Percentiles rank a stretch among this genome's conserved stretches.
phyloP scores from a whole-genome alignment of 1,284 basidiomycete genomes.

The Volvariella volvacea region DNA sequence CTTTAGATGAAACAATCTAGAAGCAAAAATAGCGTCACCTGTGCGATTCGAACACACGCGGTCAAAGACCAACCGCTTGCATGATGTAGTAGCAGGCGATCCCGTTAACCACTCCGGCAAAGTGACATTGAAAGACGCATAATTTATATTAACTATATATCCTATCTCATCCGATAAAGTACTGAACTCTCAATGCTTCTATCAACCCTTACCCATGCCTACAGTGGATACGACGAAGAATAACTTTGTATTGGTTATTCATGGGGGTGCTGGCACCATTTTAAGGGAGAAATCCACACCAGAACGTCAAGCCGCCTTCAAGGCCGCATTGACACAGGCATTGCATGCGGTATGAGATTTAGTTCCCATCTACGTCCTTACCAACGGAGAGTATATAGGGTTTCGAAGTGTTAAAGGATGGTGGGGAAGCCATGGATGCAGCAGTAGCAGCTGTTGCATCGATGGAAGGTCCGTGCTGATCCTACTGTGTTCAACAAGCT shows the following conservation, averaged over 20 bases:
- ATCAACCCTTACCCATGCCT: too few species aligned
- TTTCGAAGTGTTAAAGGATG: slow-evolving; percentile 51
- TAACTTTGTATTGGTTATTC: slow-evolving; percentile 56
- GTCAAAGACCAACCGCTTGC: slow-evolving; percentile 74
- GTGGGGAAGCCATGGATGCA: slow-evolving; percentile 81
- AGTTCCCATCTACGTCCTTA: not conserved
- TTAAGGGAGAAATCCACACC: slow-evolving; percentile 52
- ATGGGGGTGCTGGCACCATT: slow-evolving; percentile 76
- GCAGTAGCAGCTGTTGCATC: slow-evolving; percentile 65
- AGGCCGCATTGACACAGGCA: slow-evolving; percentile 44
- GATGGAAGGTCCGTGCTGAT: slow-evolving; percentile 56
- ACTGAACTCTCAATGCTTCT: too few species aligned
- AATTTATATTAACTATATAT: not conserved
- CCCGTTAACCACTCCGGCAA: slow-evolving; percentile 91
- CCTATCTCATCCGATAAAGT: not conserved
- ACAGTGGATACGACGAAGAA: not conserved
- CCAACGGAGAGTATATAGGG: slow-evolving; percentile 30
- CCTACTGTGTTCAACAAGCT: not conserved
- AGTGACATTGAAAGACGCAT: slow-evolving; percentile 45
- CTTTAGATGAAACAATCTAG: too few species aligned
- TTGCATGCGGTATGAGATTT: slow-evolving; percentile 37
- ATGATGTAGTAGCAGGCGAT: slow-evolving; percentile 65
- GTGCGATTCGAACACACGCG: slow-evolving; percentile 86
- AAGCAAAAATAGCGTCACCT: slow-evolving; percentile 74
- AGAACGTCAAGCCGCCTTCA: slow-evolving; percentile 54